These are phyloP conservation scores for Emericellopsis atlantica DNA, from an alignment of 2,329 filamentous ascomycete species.

Conservation along the genomic window DNA sequence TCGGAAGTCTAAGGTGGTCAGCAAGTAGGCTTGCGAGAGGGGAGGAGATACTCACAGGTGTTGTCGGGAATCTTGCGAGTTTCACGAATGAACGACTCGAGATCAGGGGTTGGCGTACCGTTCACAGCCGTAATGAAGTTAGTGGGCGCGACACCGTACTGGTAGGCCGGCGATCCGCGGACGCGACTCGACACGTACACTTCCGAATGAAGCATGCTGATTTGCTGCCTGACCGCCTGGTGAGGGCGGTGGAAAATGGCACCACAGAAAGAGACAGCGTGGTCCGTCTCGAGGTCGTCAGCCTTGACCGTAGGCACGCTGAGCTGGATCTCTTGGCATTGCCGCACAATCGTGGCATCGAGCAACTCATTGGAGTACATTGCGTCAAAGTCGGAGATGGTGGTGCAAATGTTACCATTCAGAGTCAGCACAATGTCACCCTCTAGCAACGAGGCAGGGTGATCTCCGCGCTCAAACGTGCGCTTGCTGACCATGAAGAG, in stretches of 20 bases:
- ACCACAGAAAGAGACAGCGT: slow-evolving; percentile 88
- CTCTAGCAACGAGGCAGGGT: slow-evolving; percentile 56
- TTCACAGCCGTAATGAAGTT: slow-evolving; percentile 98
- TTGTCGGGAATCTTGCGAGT: slow-evolving; percentile 89
- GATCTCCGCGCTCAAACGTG: slow-evolving; percentile 44
- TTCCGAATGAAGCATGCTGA: slow-evolving; percentile 89
- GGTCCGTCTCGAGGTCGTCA: slow-evolving; percentile 82
- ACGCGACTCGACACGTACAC: slow-evolving; percentile 88
- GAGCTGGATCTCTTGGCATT: slow-evolving; percentile 66
- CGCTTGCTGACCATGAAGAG: slow-evolving; percentile 98
- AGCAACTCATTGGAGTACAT: slow-evolving; percentile 87
- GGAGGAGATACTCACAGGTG: slow-evolving; percentile 48
- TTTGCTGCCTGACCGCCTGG: slow-evolving; percentile 93
- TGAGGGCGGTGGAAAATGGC: slow-evolving; percentile 88
- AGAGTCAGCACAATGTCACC: slow-evolving; percentile 87
- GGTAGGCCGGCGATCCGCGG: slow-evolving; percentile 71
- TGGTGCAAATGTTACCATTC: slow-evolving; percentile 85
- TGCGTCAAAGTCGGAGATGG: slow-evolving; percentile 82
- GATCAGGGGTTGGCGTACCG: slow-evolving; percentile 68
- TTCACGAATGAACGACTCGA: slow-evolving; percentile 67
- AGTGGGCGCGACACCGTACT: slow-evolving; percentile 85
- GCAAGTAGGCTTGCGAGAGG: not conserved
- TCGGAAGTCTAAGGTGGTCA: slow-evolving; percentile 57
- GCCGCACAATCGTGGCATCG: slow-evolving; percentile 75
- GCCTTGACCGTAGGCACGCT: slow-evolving; percentile 77